phyloP scores from a whole-genome alignment of 352 stramenopile genomes.

The Peronospora belbahrii region DNA sequence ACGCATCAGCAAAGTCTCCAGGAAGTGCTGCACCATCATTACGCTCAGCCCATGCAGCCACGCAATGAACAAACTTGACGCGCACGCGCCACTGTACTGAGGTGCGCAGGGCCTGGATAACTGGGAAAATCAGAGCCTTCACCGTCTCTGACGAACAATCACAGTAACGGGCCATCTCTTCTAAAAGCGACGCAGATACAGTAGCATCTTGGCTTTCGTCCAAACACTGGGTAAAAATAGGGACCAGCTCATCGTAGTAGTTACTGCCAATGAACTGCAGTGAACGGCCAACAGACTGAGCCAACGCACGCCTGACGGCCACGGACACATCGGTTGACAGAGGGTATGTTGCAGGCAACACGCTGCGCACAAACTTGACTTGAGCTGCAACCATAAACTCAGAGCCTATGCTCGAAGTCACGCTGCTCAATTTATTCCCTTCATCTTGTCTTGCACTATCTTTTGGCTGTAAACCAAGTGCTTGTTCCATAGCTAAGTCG shows the following conservation, averaged over 20 bases:
- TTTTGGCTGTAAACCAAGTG: slow-evolving; percentile 2
- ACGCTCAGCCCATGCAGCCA: slow-evolving; percentile 71
- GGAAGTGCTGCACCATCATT: slow-evolving; percentile 48
- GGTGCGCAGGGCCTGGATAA: slow-evolving; percentile 52
- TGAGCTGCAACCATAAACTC: slow-evolving; percentile 54
- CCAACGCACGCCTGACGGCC: slow-evolving; percentile 61
- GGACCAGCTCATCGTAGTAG: slow-evolving; percentile 76
- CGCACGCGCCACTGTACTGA: slow-evolving; percentile 79
- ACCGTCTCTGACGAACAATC: slow-evolving; percentile 60
- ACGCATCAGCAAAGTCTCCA: slow-evolving; percentile 62
- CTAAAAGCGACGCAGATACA: slow-evolving; percentile 68
- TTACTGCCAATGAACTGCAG: slow-evolving; percentile 54
- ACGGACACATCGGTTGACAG: slow-evolving; percentile 73
- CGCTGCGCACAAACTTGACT: slow-evolving; percentile 70
- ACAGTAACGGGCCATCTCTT: slow-evolving; percentile 76
- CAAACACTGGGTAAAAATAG: slow-evolving; percentile 77
- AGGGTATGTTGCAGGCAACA: slow-evolving; percentile 70
- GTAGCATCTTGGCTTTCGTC: slow-evolving; percentile 75
- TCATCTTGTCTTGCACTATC: slow-evolving; percentile 6
- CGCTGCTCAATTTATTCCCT: slow-evolving; percentile 1
- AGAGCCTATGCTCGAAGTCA: slow-evolving; percentile 1
- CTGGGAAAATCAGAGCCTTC: slow-evolving; percentile 58
- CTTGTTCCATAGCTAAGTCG: slow-evolving; percentile 36
- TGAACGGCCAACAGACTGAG: slow-evolving; percentile 67
- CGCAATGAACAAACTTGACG: slow-evolving; percentile 81